phyloP scores from a whole-genome alignment of 345 rosid species.

The Lagerstroemia speciosa region DNA sequence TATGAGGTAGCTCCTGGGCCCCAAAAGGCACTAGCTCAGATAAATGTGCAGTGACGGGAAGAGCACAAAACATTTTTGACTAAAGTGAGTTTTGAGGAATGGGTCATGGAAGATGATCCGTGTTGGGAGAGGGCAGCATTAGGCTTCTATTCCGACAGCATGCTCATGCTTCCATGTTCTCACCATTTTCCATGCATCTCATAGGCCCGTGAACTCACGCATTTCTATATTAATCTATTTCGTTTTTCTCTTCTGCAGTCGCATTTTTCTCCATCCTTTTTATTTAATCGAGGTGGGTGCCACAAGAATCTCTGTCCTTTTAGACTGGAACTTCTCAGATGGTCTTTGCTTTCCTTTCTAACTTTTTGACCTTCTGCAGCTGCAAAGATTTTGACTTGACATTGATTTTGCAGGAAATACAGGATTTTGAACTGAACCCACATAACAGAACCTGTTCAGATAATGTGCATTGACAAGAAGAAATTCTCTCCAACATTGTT shows the following conservation, averaged over 20 bases:
- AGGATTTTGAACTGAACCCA: not conserved
- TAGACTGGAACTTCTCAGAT: not conserved
- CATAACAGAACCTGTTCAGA: not conserved
- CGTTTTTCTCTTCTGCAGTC: constrained; percentile 3
- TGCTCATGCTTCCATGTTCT: constrained; percentile 17
- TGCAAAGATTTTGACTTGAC: constrained; percentile 5
- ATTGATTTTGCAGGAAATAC: not conserved
- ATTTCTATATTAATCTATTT: constrained; percentile 8
- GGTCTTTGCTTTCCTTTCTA: not conserved
- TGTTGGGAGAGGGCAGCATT: constrained; percentile 6
- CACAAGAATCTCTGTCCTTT: not conserved
- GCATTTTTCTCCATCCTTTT: constrained; percentile 11
- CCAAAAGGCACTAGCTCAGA: not conserved
- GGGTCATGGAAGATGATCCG: not conserved
- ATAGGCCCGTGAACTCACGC: not conserved
- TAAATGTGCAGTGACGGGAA: too few relatives aligned
- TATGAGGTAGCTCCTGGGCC: not conserved
- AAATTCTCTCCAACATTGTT: not conserved
- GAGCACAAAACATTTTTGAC: too few relatives aligned
- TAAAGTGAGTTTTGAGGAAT: too few relatives aligned
- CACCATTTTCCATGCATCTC: constrained; percentile 8
- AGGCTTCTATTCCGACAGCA: constrained; percentile 33
- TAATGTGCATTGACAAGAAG: not conserved
- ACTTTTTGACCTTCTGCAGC: constrained; percentile 7
- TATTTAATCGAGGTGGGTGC: constrained; percentile 23